Evolutionary conservation across 805 yeast species (phyloP).

Genomic region (Tetrapisispora taiwanensis): DNA sequence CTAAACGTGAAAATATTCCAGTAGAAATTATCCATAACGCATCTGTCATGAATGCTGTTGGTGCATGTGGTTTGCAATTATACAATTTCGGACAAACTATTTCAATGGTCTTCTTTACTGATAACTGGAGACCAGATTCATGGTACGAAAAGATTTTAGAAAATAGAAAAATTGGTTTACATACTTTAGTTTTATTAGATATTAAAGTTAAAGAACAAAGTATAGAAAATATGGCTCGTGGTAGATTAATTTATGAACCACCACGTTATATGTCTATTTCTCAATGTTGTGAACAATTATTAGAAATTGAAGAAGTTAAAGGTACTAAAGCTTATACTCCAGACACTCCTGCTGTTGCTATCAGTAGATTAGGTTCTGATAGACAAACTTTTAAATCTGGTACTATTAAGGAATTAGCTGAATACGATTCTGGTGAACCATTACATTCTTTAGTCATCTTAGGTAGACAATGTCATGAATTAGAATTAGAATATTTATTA

Average conservation of each 20-base stretch:
- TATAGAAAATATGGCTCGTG: constrained; percentile 86
- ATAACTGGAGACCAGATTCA: constrained; percentile 91
- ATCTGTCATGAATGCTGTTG: constrained; percentile 95
- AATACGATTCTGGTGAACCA: constrained; percentile 89
- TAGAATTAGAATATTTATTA: constrained; percentile 75
- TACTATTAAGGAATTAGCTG: constrained; percentile 63
- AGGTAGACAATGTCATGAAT: constrained; percentile 89
- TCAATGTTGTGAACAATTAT: constrained; percentile 77
- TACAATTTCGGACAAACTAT: constrained; percentile 96
- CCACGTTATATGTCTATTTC: constrained; percentile 92
- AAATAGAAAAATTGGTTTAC: constrained; percentile 82
- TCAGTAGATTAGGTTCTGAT: constrained; percentile 85
- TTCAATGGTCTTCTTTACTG: constrained; percentile 93
- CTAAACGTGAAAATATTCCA: constrained; percentile 69
- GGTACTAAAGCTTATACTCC: constrained; percentile 71
- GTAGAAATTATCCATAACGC: constrained; percentile 90
- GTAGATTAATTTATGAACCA: constrained; percentile 86
- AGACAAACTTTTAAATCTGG: constrained; percentile 76
- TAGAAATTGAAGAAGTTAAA: constrained; percentile 78
- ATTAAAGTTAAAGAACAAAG: constrained; percentile 96
- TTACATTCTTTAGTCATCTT: constrained; percentile 82
- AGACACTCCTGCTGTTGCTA: constrained; percentile 86
- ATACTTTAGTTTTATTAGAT: constrained; percentile 78
- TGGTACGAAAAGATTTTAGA: constrained; percentile 85
- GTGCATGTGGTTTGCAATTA: constrained; percentile 92